These are phyloP conservation scores for Anisogramma anomala DNA, from an alignment of 2,329 filamentous ascomycete species.

Conservation along the genomic window DNA sequence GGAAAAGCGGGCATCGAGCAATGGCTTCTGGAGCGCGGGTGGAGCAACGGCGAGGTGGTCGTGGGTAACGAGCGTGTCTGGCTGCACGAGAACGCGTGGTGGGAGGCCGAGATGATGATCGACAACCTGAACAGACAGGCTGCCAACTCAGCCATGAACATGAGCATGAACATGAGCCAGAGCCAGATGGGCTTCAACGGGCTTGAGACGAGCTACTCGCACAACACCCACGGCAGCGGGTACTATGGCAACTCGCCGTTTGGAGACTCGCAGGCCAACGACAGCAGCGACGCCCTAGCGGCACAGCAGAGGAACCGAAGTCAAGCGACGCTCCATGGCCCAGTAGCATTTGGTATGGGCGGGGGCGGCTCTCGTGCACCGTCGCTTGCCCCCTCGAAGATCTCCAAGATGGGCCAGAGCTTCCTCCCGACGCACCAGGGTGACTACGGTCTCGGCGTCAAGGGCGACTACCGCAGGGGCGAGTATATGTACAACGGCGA, in stretches of 20 bases:
- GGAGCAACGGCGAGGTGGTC: constrained; percentile 95
- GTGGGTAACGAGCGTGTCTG: constrained; percentile 85
- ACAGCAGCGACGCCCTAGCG: constrained; percentile 59
- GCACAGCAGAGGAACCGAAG: constrained; percentile 48
- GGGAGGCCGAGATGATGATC: constrained; percentile 94
- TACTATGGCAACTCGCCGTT: constrained; percentile 55
- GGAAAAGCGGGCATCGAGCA: constrained; percentile 87
- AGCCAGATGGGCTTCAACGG: constrained; percentile 35
- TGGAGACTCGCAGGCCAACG: constrained; percentile 49
- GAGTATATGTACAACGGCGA: constrained; percentile 59
- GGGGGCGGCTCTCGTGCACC: constrained; percentile 28
- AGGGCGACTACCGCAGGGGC: constrained; percentile 68
- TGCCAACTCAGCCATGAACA: constrained; percentile 53
- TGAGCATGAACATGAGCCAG: constrained; percentile 21
- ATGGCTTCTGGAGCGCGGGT: constrained; percentile 88
- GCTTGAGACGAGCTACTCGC: constrained; percentile 63
- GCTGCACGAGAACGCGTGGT: constrained; percentile 92
- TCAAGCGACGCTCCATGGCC: constrained; percentile 38
- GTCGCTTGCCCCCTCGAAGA: constrained; percentile 45
- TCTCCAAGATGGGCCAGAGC: constrained; percentile 24
- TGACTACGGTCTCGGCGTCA: constrained; percentile 80
- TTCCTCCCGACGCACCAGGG: constrained; percentile 50
- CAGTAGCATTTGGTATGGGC: constrained; percentile 21
- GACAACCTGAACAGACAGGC: constrained; percentile 33
- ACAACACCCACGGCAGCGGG: constrained; percentile 41